Percentiles rank a stretch among this genome's conserved stretches.
phyloP scores from a whole-genome alignment of 2,329 filamentous ascomycete genomes.

The Allantophomopsis lycopodina region DNA sequence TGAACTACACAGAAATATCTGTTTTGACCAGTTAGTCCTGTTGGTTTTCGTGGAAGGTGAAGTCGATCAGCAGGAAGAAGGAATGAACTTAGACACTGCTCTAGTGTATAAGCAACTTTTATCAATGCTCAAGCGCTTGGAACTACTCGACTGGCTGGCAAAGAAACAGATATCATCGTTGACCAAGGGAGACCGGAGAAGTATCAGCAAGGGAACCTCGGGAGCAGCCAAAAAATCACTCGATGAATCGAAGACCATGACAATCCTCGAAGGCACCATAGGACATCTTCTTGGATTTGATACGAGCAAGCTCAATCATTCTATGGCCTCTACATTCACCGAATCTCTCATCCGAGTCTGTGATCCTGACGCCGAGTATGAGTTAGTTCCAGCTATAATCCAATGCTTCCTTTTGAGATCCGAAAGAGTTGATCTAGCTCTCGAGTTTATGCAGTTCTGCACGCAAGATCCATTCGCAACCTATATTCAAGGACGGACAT shows the following conservation, averaged over 20 bases:
- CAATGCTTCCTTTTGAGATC: constrained; percentile 48
- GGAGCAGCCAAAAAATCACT: constrained; percentile 23
- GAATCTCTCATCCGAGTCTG: constrained; percentile 53
- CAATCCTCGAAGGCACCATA: constrained; percentile 44
- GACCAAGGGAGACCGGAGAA: constrained; percentile 23
- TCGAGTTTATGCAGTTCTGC: constrained; percentile 41
- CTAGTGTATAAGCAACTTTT: constrained; percentile 60
- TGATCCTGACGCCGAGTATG: constrained; percentile 50
- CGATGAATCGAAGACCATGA: constrained; percentile 36
- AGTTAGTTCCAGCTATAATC: constrained; percentile 44
- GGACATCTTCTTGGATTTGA: constrained; percentile 50
- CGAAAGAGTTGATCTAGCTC: constrained; percentile 43
- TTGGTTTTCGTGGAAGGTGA: constrained; percentile 80
- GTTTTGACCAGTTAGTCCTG: constrained; percentile 72
- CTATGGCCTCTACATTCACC: constrained; percentile 46
- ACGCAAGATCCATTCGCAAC: constrained; percentile 47
- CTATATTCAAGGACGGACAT: constrained; percentile 76
- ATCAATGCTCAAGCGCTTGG: constrained; percentile 55
- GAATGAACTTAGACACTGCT: constrained; percentile 52
- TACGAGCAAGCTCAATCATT: constrained; percentile 31
- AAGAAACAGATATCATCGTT: constrained; percentile 40
- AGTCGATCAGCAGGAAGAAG: constrained; percentile 58
- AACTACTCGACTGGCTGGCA: constrained; percentile 59
- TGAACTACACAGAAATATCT: constrained; percentile 55
- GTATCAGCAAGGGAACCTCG: constrained; percentile 11